Conservation (phyloP, 129 eudicot genomes). For the Ambrosia artemisiifolia region DNA sequence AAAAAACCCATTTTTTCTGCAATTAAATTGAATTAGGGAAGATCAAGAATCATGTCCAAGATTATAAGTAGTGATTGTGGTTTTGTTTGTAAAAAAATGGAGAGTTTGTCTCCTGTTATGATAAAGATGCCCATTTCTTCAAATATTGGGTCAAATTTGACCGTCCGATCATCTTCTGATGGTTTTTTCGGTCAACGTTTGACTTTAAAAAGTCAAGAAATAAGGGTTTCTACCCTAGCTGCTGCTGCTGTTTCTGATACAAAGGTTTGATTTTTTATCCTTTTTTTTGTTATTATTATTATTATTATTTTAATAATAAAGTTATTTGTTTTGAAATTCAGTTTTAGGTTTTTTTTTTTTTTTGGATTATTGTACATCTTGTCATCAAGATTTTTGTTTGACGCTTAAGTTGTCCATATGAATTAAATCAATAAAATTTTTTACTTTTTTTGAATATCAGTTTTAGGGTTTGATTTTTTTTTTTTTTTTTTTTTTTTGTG, state of each 20-base stretch:
- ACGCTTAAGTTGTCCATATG: too few relatives aligned
- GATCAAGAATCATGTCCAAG: conserved; percentile 26
- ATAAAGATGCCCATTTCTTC: conserved; percentile 24
- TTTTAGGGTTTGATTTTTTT: neutral
- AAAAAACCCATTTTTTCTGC: neutral
- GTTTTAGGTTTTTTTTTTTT: neutral
- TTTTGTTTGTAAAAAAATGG: conserved; percentile 19
- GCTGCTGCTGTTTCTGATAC: conserved; percentile 24
- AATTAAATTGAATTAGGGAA: neutral
- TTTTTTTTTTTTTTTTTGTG: too few relatives aligned
- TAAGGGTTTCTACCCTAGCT: conserved; percentile 9
- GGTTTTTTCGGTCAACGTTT: conserved; percentile 27
- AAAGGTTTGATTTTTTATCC: conserved; percentile 22
- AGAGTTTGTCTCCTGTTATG: conserved; percentile 13
- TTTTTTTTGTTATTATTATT: neutral
- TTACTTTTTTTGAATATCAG: too few relatives aligned
- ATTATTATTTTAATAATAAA: neutral
- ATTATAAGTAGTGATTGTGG: conserved; percentile 23
- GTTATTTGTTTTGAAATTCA: neutral
- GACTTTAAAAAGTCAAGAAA: conserved; percentile 16
- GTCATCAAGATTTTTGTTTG: neutral
- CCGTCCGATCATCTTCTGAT: conserved; percentile 23
- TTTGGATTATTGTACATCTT: neutral
- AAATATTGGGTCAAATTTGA: conserved; percentile 12
- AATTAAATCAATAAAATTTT: too few relatives aligned